Conservation (phyloP, 2,329 filamentous ascomycete genomes). For the Hortaea werneckii region DNA sequence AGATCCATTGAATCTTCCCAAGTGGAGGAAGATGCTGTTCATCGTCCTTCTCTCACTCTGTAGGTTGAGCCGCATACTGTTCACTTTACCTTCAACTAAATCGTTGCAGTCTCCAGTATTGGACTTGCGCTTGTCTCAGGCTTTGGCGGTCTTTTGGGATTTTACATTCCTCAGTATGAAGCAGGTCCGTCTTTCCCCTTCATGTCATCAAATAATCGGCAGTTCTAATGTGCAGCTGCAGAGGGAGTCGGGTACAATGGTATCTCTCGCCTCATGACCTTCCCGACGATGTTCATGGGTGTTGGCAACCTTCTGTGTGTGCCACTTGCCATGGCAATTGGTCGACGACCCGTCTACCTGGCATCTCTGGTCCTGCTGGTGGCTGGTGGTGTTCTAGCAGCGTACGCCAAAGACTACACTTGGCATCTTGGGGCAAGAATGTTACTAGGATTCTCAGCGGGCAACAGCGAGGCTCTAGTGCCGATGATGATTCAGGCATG, state of each 20-base stretch:
- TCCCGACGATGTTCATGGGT: slow-evolving; percentile 1
- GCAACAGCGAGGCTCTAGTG: slow-evolving; percentile 16
- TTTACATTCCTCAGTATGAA: too few species aligned
- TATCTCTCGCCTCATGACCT: too few species aligned
- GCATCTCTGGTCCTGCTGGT: slow-evolving; percentile 21
- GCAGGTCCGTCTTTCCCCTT: too few species aligned
- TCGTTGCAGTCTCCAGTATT: too few species aligned
- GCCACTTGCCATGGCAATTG: slow-evolving; percentile 26
- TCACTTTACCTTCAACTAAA: too few species aligned
- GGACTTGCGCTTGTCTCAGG: too few species aligned
- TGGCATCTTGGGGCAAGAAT: slow-evolving; percentile 22
- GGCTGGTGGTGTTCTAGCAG: slow-evolving; percentile 18
- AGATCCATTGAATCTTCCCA: slow-evolving; percentile 23
- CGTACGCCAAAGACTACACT: slow-evolving; percentile 12
- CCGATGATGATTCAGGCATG: slow-evolving; percentile 13
- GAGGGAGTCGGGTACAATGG: too few species aligned
- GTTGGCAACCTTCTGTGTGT: slow-evolving; percentile 25
- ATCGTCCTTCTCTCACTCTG: slow-evolving; percentile 7
- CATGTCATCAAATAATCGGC: too few species aligned
- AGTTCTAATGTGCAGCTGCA: too few species aligned
- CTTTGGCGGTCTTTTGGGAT: too few species aligned
- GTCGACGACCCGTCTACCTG: slow-evolving; percentile 25
- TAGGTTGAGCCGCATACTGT: too few species aligned
- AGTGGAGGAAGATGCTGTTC: slow-evolving; percentile 20
- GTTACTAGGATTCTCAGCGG: slow-evolving; percentile 21